Base-by-base conservation (phyloP, 352 stramenopile genomes). In the Globisporangium emineosum region DNA sequence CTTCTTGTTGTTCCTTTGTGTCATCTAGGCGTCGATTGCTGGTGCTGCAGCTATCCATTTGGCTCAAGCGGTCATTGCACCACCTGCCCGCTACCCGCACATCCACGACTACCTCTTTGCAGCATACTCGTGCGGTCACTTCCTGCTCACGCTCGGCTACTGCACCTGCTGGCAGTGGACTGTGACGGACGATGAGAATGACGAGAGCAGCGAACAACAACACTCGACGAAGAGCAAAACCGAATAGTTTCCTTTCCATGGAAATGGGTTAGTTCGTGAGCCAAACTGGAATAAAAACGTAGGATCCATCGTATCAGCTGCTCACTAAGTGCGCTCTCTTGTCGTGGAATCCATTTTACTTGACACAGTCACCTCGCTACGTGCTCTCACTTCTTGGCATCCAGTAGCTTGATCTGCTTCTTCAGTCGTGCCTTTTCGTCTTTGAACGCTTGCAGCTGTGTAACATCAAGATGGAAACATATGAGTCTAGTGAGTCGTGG, bases 91-190 rank as follows among this genome's bases (percentile, higher is more conserved):
- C 50, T 93, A 92, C 49, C 87, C 87, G 0, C 85, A 96, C 67
- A 86, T 94, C 68, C 86, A 93, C 66, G 85, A 96, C 71, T 96
- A 94, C 66, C 59, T 90, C 21, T 94, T 96, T 61, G 85, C 85
- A 27, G 71, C 76, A 19, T 94, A 91, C 64, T 91, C 87, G 27
- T 96, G 87, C 62, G 73, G 67, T 8, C 83, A 94, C 66, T 94
- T 96, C 37, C 25, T 90, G 32, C 59, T 92, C 23, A 61, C 81
- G n/a, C 79, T 94, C 10, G 69, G 40, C 0, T 96, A 93, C 71
- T 82, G 86, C 55, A 92, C 85, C 19, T 91, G 87, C 64, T 96
- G 87, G 87, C 87, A 96, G 42, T 94, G 85, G 84, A 93, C 77
- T 30, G 60, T 62, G 8, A 45, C 65, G 23, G 60, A 67, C 1